Percentiles rank a stretch among this genome's conserved stretches.
Evolutionary conservation across 1,284 basidiomycete species (phyloP).

Genomic region (Cryptococcus sp.): DNA sequence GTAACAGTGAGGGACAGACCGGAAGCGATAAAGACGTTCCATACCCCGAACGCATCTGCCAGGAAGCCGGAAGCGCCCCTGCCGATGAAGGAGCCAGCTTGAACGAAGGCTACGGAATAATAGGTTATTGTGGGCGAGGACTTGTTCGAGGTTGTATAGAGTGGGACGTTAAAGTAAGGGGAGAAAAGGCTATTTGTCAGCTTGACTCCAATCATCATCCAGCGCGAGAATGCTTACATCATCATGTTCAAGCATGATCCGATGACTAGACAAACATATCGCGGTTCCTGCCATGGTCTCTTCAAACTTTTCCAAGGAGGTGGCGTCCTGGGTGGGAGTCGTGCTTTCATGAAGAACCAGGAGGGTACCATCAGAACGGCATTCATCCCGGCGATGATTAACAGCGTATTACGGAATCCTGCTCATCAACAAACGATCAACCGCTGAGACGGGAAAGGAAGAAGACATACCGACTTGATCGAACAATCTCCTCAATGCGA

Average conservation of each 20-base stretch:
- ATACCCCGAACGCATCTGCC: conserved; percentile 38
- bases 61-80: conserved; percentile 30
- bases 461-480: conserved; percentile 22
- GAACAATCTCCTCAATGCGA: conserved; percentile 38
- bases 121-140: conserved; percentile 13
- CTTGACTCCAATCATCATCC: neutral
- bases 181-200: conserved; percentile 23
- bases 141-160: conserved; percentile 24
- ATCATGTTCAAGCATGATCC: conserved; percentile 26
- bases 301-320: conserved; percentile 28
- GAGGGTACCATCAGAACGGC: conserved; percentile 35
- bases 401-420: conserved; percentile 41
- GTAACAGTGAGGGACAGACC: conserved; percentile 21
- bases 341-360: conserved; percentile 37
- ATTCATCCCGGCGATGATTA: conserved; percentile 40
- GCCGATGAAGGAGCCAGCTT: conserved; percentile 39
- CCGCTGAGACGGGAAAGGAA: neutral
- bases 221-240: conserved; percentile 20
- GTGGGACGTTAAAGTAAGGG: conserved; percentile 35
- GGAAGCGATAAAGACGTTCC: conserved; percentile 27
- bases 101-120: conserved; percentile 39
- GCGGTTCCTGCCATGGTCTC: conserved; percentile 30
- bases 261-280: conserved; percentile 27
- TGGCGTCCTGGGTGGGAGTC: conserved; percentile 34
- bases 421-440: conserved; percentile 1